Conservation (phyloP, 192 early-diverging fungal genomes). For the Piromyces sp. region DNA sequence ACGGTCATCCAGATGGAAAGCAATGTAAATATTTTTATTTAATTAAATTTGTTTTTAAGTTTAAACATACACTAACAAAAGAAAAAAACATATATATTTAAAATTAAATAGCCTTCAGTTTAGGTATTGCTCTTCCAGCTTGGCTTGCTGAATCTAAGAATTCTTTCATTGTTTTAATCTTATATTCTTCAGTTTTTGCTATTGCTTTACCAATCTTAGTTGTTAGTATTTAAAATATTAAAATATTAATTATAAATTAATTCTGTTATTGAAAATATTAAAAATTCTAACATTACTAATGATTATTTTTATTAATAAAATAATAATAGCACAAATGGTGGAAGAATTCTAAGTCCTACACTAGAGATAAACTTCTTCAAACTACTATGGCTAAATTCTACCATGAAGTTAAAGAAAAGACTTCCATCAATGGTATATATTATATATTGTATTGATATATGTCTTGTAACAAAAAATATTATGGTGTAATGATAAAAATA, state of each 20-base stretch:
- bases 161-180: slow-evolving; percentile 53
- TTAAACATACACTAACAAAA: too few relatives aligned
- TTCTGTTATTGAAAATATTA: too few relatives aligned
- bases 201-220: slow-evolving; percentile 73
- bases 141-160: slow-evolving; percentile 60
- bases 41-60: too few relatives aligned
- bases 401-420: slow-evolving; percentile 67
- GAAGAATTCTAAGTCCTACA: slow-evolving; percentile 71
- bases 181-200: slow-evolving; percentile 81
- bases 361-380: slow-evolving; percentile 78
- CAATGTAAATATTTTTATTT: too few relatives aligned
- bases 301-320: too few relatives aligned
- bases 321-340: slow-evolving; percentile 44
- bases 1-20: slow-evolving; percentile 91
- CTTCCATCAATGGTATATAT: slow-evolving; percentile 21
- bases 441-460: too few relatives aligned
- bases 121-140: slow-evolving; percentile 86
- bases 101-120: slow-evolving; percentile 49
- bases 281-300: too few relatives aligned
- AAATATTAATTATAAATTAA: too few relatives aligned
- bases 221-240: slow-evolving; percentile 13
- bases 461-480: too few relatives aligned
- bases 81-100: too few relatives aligned
- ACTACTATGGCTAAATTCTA: slow-evolving; percentile 81
- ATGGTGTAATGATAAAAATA: too few relatives aligned